phyloP scores from a whole-genome alignment of 2,329 filamentous ascomycete species.

The Didymella exigua region DNA sequence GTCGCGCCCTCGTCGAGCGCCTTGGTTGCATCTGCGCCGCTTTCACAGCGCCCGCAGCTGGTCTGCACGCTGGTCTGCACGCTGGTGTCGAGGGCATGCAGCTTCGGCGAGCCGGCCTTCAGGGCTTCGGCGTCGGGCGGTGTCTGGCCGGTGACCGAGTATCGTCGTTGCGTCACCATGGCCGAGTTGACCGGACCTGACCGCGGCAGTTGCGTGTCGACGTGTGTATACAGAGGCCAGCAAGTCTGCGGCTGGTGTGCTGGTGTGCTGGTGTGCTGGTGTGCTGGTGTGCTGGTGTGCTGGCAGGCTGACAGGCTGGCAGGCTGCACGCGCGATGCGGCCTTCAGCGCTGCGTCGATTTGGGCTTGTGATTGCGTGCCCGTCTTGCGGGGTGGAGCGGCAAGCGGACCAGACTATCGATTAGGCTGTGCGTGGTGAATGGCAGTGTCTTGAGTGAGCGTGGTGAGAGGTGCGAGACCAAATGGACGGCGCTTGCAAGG shows the following conservation, averaged over 20 bases:
- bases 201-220: slow-evolving; percentile 14
- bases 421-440: slow-evolving; percentile 21
- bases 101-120: slow-evolving; percentile 44
- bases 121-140: slow-evolving; percentile 42
- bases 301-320: slow-evolving; percentile 31
- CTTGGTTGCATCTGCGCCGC: slow-evolving; percentile 21
- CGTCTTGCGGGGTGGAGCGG: slow-evolving; percentile 26
- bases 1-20: slow-evolving; percentile 21
- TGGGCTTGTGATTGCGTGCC: slow-evolving; percentile 32
- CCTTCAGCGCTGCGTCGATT: slow-evolving; percentile 25
- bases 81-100: slow-evolving; percentile 45
- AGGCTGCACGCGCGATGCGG: slow-evolving; percentile 23
- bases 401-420: slow-evolving; percentile 26
- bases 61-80: slow-evolving; percentile 41
- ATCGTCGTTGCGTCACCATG: slow-evolving; percentile 44
- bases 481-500: background rate
- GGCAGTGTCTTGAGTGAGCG: background rate
- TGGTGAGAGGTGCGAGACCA: background rate
- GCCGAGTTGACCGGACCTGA: slow-evolving; percentile 6
- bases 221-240: slow-evolving; percentile 23
- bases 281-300: too few species aligned
- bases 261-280: too few species aligned
- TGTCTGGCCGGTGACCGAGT: slow-evolving; percentile 47
- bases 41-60: slow-evolving; percentile 41
- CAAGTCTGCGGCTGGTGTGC: slow-evolving; percentile 22